Percentiles rank a stretch among this genome's conserved stretches.
phyloP scores from a whole-genome alignment of 2,329 filamentous ascomycete genomes.

The Cytospora leucostoma region DNA sequence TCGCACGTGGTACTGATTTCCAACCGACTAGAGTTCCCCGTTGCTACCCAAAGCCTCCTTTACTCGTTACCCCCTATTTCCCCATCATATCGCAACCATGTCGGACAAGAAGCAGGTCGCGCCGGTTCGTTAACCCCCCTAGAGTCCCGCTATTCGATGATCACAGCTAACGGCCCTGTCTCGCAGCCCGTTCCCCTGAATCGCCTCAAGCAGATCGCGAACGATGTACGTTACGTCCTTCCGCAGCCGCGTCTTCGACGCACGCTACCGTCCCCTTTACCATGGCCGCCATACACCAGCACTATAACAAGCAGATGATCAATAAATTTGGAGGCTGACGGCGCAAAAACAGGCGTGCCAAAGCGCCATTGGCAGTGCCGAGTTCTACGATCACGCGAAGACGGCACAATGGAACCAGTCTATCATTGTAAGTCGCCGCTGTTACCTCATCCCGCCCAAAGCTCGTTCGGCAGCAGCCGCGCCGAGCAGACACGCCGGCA shows the following conservation, averaged over 20 bases:
- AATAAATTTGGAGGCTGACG: slow-evolving; percentile 8
- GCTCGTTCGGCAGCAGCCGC: not conserved
- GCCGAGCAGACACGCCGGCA: not conserved
- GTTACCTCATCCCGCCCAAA: slow-evolving; percentile 4
- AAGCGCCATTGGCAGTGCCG: slow-evolving; percentile 69
- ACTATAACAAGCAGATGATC: not conserved
- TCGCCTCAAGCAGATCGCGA: slow-evolving; percentile 81
- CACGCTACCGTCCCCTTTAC: not conserved
- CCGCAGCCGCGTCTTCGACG: slow-evolving; percentile 9
- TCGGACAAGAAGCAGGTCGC: slow-evolving; percentile 27
- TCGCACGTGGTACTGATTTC: not conserved
- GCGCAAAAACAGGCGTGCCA: slow-evolving; percentile 70
- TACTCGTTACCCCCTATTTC: slow-evolving; percentile 22
- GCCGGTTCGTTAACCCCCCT: slow-evolving; percentile 17
- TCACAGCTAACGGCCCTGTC: slow-evolving; percentile 11
- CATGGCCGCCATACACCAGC: not conserved
- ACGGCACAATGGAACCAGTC: slow-evolving; percentile 86
- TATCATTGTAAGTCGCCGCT: slow-evolving; percentile 73
- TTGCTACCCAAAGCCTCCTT: slow-evolving; percentile 1
- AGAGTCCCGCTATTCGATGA: not conserved
- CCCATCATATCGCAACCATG: slow-evolving; percentile 16
- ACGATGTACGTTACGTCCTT: slow-evolving; percentile 70
- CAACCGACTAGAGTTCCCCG: not conserved
- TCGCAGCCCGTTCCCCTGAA: slow-evolving; percentile 73
- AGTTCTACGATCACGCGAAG: slow-evolving; percentile 83